Conservation (phyloP, 2,329 filamentous ascomycete genomes). For the Trichoderma oligosporum region DNA sequence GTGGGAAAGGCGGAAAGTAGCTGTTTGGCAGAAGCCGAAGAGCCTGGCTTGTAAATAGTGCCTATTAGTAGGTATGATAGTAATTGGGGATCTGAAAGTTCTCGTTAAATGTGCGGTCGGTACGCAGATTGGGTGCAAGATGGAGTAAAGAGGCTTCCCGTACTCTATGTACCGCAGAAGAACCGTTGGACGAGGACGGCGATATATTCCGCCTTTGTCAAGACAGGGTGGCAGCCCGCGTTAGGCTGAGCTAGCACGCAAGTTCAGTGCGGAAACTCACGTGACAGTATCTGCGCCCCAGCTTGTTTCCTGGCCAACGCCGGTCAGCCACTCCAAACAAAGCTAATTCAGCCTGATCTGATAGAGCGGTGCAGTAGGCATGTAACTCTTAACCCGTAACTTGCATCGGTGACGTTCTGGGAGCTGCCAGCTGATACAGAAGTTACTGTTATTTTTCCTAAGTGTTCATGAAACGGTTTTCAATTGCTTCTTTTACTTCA, state of each 20-base stretch:
- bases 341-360: neutral
- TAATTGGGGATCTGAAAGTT: slow-evolving; percentile 28
- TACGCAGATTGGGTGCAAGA: slow-evolving; percentile 31
- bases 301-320: slow-evolving; percentile 24
- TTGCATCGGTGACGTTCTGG: slow-evolving; percentile 4
- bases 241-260: slow-evolving; percentile 1
- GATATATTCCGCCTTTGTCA: slow-evolving; percentile 29
- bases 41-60: slow-evolving; percentile 14
- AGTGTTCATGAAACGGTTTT: neutral
- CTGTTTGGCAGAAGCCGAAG: slow-evolving; percentile 12
- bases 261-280: slow-evolving; percentile 14
- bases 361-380: neutral
- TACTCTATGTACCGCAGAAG: slow-evolving; percentile 29
- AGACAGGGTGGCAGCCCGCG: slow-evolving; percentile 18
- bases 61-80: slow-evolving; percentile 27
- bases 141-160: slow-evolving; percentile 27
- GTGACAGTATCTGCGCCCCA: neutral
- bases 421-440: neutral
- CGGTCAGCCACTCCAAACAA: slow-evolving; percentile 2
- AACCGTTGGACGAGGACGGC: slow-evolving; percentile 28
- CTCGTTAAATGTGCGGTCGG: slow-evolving; percentile 29
- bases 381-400: slow-evolving; percentile 1
- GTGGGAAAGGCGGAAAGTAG: no score
- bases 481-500: neutral
- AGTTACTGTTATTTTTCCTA: neutral